These are phyloP conservation scores for Aspergillus quadricinctus DNA, from an alignment of 2,329 filamentous ascomycete species.

Conservation along the genomic window DNA sequence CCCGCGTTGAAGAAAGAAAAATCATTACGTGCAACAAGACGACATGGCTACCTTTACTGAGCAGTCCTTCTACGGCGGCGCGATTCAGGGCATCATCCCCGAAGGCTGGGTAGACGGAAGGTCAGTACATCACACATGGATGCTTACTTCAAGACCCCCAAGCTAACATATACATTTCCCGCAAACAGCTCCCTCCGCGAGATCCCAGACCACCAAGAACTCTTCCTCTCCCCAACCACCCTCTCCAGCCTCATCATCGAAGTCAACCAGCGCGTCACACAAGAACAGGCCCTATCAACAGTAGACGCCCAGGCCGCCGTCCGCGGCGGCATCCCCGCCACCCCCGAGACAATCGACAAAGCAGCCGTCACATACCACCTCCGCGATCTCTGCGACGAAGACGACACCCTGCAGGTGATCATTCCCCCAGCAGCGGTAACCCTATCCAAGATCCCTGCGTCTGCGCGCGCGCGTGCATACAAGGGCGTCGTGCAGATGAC, in stretches of 20 bases:
- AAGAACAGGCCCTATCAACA: slow-evolving; percentile 21
- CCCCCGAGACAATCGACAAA: slow-evolving; percentile 56
- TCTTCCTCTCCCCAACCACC: slow-evolving; percentile 78
- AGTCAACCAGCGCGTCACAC: slow-evolving; percentile 72
- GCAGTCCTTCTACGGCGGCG: slow-evolving; percentile 32
- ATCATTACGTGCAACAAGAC: not conserved
- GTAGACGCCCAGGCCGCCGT: slow-evolving; percentile 14
- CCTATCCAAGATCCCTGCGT: slow-evolving; percentile 47
- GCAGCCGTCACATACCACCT: slow-evolving; percentile 55
- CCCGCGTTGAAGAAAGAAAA: not conserved
- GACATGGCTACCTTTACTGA: slow-evolving; percentile 23
- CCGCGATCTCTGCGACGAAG: slow-evolving; percentile 64
- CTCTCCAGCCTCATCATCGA: slow-evolving; percentile 88
- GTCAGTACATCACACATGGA: slow-evolving; percentile 16
- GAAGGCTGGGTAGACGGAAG: slow-evolving; percentile 35
- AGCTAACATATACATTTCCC: slow-evolving; percentile 13
- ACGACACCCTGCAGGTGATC: slow-evolving; percentile 62
- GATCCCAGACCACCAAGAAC: slow-evolving; percentile 68
- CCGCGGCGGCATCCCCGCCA: slow-evolving; percentile 42
- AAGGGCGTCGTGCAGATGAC: slow-evolving; percentile 27
- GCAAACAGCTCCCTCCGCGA: slow-evolving; percentile 30
- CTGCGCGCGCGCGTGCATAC: slow-evolving; percentile 19
- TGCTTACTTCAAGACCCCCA: not conserved
- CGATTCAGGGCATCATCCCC: slow-evolving; percentile 31
- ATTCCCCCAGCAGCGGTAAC: slow-evolving; percentile 57